Evolutionary conservation across 2,329 filamentous ascomycete genomes (phyloP), one percentile per base, ranked within the genome.

Genomic region (Blastomyces gilchristii): DNA sequence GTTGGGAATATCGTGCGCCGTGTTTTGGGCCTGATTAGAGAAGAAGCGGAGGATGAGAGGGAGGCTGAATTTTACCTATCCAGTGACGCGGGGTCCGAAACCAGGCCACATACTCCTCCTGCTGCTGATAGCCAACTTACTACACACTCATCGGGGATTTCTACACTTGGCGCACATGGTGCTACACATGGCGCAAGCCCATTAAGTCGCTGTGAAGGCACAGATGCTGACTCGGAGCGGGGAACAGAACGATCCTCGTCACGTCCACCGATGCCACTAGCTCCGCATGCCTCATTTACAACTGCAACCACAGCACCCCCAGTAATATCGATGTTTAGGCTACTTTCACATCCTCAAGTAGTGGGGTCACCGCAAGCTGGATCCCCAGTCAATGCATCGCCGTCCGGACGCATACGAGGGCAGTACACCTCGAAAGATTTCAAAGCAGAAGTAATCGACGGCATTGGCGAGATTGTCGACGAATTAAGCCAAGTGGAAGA

Each of bases 391-490:
- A 71, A 71, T 50, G 69, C 69, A 62, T 76, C 71, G 47, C 74
- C 70, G 67, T 75, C 69, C 28, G 75, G 74, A 14, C 69, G 70
- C 58, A 52, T 71, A 2, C 68, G 71, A 22, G 70, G 70, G 8
- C 70, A 73, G n/a, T 58, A 62, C 67, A 37, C 70, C 63, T 75
- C 79, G 62, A 83, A 89, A 65, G 88, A 95, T 66, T 81, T 97
- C 64, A 89, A 91, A 65, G 90, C 90, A 16, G 94, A 97, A 75
- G 88, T 97, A 34, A 87, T 97, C 67, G 90, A 94, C 69, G 94
- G 92, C 52, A 97, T 99, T 70, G 87, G 91, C 70, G 94, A 99
- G 74, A 91, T 99, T 65, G 89, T 96, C 75, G 94, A 99, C 72
- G 94, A 99, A 77, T 87, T 99, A 63, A 88, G 89, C 67, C 89